Evolutionary conservation across 2,329 filamentous ascomycete species (phyloP), one percentile per base, ranked within the genome.

Genomic region (Colletotrichum higginsianum): DNA sequence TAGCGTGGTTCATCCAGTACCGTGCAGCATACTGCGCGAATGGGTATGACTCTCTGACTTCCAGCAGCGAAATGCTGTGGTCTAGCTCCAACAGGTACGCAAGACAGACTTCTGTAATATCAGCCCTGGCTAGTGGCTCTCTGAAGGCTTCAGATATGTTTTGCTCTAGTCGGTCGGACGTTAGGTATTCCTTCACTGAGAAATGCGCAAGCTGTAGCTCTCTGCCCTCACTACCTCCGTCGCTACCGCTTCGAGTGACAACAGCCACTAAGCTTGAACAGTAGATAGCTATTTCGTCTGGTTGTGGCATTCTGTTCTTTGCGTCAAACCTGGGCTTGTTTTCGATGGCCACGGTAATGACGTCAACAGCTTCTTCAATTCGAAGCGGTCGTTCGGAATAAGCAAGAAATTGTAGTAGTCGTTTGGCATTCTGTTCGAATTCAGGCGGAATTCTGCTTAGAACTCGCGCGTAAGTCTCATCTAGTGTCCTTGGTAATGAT

Each of bases 131-230:
- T 2, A n/a, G 8, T 7, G 40, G 12, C 18, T 47, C 42, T 9
- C 8, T 38, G 18, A 56, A 64, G 23, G 16, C 8, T 11, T 21
- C 5, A 16, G 40, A 47, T 11, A 64, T 23, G 16, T 30, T 18
- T 40, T 42, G 35, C 5, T 52, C 12, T 40, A 64, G 16, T 35
- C 61, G 58, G 61, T 26, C 40, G 9, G 61, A 64, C 2, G 49
- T 7, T 2, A 78, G 73, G 50, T 75, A 78, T 61, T 78, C 75
- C 49, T 77, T 77, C 0, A 78, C 76, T 0, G 77, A 77, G 40
- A 77, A 75, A 18, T 79, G 75, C 6, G 77, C 67, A n/a, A 79
- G 73, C n/a, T 76, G 76, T 1, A 79, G 70, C 35, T 47, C 50
- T 13, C 47, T 16, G 16, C 18, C 49, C 21, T 5, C 23, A 8